A percentile compares a stretch with the other conserved stretches of the same genome.
Evolutionary conservation across 2,329 filamentous ascomycete genomes (phyloP).

Genomic region (Geosmithia flava): DNA sequence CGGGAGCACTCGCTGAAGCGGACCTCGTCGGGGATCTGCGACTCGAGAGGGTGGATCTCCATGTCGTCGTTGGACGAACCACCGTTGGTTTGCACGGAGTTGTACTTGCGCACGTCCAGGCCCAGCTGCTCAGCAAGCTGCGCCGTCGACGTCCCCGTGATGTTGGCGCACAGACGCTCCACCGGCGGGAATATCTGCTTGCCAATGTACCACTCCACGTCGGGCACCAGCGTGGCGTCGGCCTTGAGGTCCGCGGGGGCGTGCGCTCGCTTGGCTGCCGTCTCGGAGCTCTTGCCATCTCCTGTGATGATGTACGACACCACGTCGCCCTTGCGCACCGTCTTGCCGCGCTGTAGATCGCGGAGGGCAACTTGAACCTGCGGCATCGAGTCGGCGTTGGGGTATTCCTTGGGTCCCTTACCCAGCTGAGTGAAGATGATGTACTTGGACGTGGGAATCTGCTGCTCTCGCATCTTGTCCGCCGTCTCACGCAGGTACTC

Average conservation of each 20-base stretch:
- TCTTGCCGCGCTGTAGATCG: constrained; percentile 76
- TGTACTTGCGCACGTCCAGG: constrained; percentile 80
- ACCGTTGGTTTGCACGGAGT: constrained; percentile 26
- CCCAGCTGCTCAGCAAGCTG: constrained; percentile 88
- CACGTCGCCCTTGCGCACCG: constrained; percentile 84
- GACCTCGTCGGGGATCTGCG: constrained; percentile 81
- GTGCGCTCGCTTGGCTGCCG: constrained; percentile 79
- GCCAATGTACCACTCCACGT: constrained; percentile 95
- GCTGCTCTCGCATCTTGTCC: constrained; percentile 70
- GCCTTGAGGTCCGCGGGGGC: constrained; percentile 72
- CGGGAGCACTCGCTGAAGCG: constrained; percentile 76
- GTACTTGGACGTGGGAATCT: constrained; percentile 72
- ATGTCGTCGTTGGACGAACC: constrained; percentile 44
- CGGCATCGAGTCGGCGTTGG: constrained; percentile 89
- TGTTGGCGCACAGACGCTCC: constrained; percentile 93
- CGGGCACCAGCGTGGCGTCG: constrained; percentile 64
- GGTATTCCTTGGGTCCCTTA: constrained; percentile 86
- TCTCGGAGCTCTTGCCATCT: constrained; percentile 52
- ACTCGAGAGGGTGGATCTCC: constrained; percentile 84
- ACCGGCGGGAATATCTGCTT: constrained; percentile 98
- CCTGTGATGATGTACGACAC: constrained; percentile 91
- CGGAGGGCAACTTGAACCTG: constrained; percentile 92
- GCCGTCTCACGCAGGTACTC: constrained; percentile 83
- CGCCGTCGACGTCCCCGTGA: constrained; percentile 80
- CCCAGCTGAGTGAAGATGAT: constrained; percentile 97